A percentile compares a stretch with the other conserved stretches of the same genome.
These are phyloP conservation scores for Lentinula guzmanii DNA, from an alignment of 768 basidiomycete species.

Conservation along the genomic window DNA sequence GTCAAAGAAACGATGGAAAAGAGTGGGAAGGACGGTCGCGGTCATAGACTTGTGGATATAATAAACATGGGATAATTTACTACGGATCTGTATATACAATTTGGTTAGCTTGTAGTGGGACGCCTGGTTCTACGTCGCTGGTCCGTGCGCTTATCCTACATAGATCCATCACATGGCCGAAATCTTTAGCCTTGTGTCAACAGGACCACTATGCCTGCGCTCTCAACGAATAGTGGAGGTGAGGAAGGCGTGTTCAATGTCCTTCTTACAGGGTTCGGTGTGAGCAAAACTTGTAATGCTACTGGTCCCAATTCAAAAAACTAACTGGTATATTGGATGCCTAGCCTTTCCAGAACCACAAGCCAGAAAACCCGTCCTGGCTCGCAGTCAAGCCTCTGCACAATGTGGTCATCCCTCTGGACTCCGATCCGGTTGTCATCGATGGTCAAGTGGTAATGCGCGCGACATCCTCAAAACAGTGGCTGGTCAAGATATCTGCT, in stretches of 20 bases:
- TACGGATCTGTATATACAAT: background rate
- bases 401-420: slow-evolving; percentile 23
- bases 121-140: background rate
- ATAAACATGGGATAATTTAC: background rate
- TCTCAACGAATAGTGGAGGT: slow-evolving; percentile 16
- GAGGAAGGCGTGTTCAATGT: slow-evolving; percentile 34
- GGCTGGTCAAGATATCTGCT: slow-evolving; percentile 53
- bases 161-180: background rate
- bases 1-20: slow-evolving; percentile 38
- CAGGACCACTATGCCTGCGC: slow-evolving; percentile 21
- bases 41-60: background rate
- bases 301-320: slow-evolving; percentile 10
- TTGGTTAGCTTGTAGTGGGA: background rate
- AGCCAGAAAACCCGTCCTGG: slow-evolving; percentile 65
- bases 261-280: slow-evolving; percentile 49
- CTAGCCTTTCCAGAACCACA: slow-evolving; percentile 46
- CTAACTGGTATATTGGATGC: slow-evolving; percentile 11
- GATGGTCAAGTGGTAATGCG: slow-evolving; percentile 15
- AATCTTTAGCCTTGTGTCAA: background rate
- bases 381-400: slow-evolving; percentile 59
- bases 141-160: background rate
- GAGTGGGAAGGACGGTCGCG: slow-evolving; percentile 35
- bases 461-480: slow-evolving; percentile 13
- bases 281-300: slow-evolving; percentile 23
- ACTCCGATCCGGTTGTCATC: slow-evolving; percentile 12